phyloP scores from a whole-genome alignment of 768 basidiomycete species.

The Brasilioporus rufonigricans region DNA sequence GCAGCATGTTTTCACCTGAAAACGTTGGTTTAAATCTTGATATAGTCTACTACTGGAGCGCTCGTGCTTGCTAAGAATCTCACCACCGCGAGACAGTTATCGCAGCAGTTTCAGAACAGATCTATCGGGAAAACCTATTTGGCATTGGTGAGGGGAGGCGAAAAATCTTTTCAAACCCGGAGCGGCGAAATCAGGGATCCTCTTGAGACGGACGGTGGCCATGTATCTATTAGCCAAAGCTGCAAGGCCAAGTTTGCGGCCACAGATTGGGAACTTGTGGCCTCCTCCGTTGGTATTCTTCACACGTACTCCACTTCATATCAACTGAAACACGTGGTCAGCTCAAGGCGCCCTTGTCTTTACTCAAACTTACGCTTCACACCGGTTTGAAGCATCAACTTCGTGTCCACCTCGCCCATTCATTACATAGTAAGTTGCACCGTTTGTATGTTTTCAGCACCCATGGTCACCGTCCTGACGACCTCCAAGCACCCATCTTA shows the following conservation, averaged over 20 bases:
- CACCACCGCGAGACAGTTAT: conserved; percentile 44
- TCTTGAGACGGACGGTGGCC: conserved; percentile 43
- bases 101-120: conserved; percentile 51
- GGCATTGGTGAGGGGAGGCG: conserved; percentile 57
- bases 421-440: conserved; percentile 41
- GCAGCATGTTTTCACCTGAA: not conserved
- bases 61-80: conserved; percentile 52
- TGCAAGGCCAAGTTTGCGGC: conserved; percentile 34
- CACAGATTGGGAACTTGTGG: conserved; percentile 57
- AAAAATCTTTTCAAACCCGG: conserved; percentile 41
- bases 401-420: conserved; percentile 58
- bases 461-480: conserved; percentile 10
- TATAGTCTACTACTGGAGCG: conserved; percentile 60
- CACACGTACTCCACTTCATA: conserved; percentile 14
- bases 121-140: conserved; percentile 58
- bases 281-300: conserved; percentile 49
- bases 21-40: not conserved
- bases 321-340: conserved; percentile 28
- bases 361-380: conserved; percentile 52
- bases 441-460: not conserved
- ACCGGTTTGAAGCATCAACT: conserved; percentile 74
- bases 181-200: conserved; percentile 43
- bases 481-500: conserved; percentile 56
- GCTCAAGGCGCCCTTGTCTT: conserved; percentile 48
- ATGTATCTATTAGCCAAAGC: conserved; percentile 35